Evolutionary conservation across 2,329 filamentous ascomycete genomes (phyloP), one percentile per base, ranked within the genome.

Genomic region (Aspergillus unguis): DNA sequence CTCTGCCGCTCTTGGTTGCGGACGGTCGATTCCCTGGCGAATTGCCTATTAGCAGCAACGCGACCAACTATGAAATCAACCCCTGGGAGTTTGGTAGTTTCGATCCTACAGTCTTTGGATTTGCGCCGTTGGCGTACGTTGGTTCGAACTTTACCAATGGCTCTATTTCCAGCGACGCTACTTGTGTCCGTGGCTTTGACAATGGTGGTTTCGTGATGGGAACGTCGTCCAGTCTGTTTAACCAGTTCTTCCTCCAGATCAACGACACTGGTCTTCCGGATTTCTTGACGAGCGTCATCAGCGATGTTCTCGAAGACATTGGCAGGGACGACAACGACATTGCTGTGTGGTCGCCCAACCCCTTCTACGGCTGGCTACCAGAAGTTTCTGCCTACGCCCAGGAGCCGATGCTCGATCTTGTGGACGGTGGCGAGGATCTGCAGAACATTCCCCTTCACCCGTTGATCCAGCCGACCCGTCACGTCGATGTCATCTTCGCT

Each of bases 141-240:
- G 89, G 89, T 2, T 88, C 88, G 1, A 85, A 85, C 58, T 91
- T 92, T 68, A 80, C 77, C 36, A 77, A 73, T 5, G 89, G 89
- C 23, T 64, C 67, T 6, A 69, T 94, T 23, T 73, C 80, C 0
- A 66, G 75, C 8, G 68, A 77, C 50, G 79, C 81, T 40, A 67
- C 73, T 28, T 96, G 92, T 65, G 80, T 95, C 11, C 77, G 80
- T 6, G 92, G 92, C 1, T 91, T 91, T 58, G 92, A 96, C 71
- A 91, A 91, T 62, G 81, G 82, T 26, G 89, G 89, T 5, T 96
- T 83, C 65, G 77, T 95, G 27, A 90, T 95, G 83, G 91, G 91
- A 46, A 95, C 91, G 0, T 90, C 86, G 25, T 90, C 86, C 1
- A 87, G 88, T 0, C 78, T 96, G 2, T 96, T 96, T 79, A 96